Evolutionary conservation across 1,139 yeast species (phyloP).

Genomic region (Zygoascus sp.): DNA sequence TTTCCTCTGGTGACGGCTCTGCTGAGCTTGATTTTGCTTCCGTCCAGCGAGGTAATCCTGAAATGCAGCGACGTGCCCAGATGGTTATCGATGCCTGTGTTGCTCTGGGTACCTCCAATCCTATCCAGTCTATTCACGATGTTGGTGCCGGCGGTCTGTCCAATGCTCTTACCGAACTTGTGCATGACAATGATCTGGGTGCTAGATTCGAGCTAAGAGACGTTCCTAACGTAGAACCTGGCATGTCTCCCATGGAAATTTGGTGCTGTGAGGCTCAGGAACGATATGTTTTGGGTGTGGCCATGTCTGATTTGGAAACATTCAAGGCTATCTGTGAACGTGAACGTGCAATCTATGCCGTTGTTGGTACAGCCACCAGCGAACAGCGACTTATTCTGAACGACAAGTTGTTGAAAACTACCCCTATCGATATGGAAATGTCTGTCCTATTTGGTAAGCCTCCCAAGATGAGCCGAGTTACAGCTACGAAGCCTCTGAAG

Average conservation of each 20-base stretch:
- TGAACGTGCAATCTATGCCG: constrained; percentile 95
- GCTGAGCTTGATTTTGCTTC: constrained; percentile 97
- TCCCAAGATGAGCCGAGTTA: constrained; percentile 87
- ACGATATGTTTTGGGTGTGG: constrained; percentile 90
- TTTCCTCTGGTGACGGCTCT: constrained; percentile 92
- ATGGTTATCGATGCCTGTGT: constrained; percentile 95
- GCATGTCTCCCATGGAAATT: constrained; percentile 99
- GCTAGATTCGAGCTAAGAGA: constrained; percentile 90
- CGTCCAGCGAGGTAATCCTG: constrained; percentile 99
- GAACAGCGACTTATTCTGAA: constrained; percentile 80
- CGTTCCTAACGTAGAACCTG: constrained; percentile 87
- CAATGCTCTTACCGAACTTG: constrained; percentile 95
- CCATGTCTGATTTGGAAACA: constrained; percentile 66
- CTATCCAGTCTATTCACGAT: constrained; percentile 95
- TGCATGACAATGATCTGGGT: constrained; percentile 94
- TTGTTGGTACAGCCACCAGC: constrained; percentile 89
- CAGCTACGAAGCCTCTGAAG: constrained; percentile 57
- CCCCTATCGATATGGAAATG: constrained; percentile 97
- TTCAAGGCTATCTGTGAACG: constrained; percentile 83
- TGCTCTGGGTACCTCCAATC: constrained; percentile 72
- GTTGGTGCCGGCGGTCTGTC: constrained; percentile 99
- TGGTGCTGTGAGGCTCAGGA: constrained; percentile 99
- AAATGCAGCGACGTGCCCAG: constrained; percentile 98
- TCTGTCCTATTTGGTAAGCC: constrained; percentile 95
- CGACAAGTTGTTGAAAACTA: constrained; percentile 67